Conservation (phyloP, 2,329 filamentous ascomycete species). For the Fusarium albosuccineum region DNA sequence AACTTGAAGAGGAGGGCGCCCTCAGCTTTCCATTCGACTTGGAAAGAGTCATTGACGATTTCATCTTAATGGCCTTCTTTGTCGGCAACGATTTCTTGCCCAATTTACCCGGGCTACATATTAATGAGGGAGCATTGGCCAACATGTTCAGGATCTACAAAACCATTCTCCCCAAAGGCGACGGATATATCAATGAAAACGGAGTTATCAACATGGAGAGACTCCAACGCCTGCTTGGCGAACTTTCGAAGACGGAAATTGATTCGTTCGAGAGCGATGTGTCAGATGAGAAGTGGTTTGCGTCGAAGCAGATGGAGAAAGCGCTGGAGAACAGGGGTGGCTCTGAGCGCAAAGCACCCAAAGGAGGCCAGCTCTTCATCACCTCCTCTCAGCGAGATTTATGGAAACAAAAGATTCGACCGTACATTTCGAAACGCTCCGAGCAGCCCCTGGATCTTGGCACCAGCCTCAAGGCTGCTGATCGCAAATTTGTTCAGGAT, state of each 20-base stretch:
- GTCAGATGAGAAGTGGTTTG: conserved; percentile 91
- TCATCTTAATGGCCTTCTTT: conserved; percentile 99
- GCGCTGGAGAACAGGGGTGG: conserved; percentile 71
- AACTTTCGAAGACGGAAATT: conserved; percentile 89
- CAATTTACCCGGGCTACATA: conserved; percentile 94
- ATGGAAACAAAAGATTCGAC: conserved; percentile 84
- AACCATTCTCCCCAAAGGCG: conserved; percentile 84
- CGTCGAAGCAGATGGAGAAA: conserved; percentile 82
- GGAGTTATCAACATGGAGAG: conserved; percentile 91
- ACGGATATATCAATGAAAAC: conserved; percentile 96
- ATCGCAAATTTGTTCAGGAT: conserved; percentile 94
- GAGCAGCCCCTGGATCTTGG: conserved; percentile 79
- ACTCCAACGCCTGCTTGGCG: conserved; percentile 81
- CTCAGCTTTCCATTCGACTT: conserved; percentile 88
- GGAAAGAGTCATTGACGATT: conserved; percentile 97
- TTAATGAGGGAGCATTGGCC: conserved; percentile 96
- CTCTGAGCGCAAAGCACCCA: conserved; percentile 63
- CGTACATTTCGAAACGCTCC: conserved; percentile 80
- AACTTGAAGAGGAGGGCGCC: conserved; percentile 79
- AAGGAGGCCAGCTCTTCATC: conserved; percentile 75
- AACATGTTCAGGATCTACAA: conserved; percentile 99
- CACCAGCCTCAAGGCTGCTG: conserved; percentile 78
- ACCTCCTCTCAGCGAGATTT: conserved; percentile 84
- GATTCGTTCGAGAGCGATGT: conserved; percentile 94
- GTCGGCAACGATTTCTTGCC: conserved; percentile 99